These are phyloP conservation scores for Penicillium atrosanguineum DNA, from an alignment of 495 filamentous ascomycete species.

Conservation along the genomic window DNA sequence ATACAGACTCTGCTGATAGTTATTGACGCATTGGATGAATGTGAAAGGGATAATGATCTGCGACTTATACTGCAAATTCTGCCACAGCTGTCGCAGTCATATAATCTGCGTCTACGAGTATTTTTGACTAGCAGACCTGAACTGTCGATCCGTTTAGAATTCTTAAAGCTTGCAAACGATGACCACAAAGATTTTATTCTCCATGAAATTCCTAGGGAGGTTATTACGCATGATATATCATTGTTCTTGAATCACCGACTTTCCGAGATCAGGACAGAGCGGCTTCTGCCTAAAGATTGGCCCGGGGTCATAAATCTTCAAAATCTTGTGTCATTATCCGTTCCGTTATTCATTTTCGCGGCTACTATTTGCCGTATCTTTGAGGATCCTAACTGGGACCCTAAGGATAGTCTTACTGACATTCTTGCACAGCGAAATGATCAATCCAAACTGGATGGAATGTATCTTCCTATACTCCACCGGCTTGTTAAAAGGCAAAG, in stretches of 20 bases:
- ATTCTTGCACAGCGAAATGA: constrained; percentile 14
- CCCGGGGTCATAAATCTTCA: constrained; percentile 24
- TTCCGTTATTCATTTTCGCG: constrained; percentile 32
- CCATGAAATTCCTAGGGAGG: background rate
- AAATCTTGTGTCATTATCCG: constrained; percentile 9
- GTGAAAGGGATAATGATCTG: constrained; percentile 36
- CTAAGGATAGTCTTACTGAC: constrained; percentile 2
- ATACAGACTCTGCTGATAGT: constrained; percentile 26
- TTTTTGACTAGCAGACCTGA: constrained; percentile 46
- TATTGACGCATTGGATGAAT: constrained; percentile 54
- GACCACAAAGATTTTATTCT: constrained; percentile 1
- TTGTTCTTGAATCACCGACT: constrained; percentile 20
- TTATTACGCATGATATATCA: constrained; percentile 25
- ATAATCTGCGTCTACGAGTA: constrained; percentile 4
- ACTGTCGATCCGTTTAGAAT: constrained; percentile 35
- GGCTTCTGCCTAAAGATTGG: constrained; percentile 27
- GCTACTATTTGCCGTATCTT: constrained; percentile 28
- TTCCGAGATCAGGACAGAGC: constrained; percentile 12
- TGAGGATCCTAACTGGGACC: constrained; percentile 13
- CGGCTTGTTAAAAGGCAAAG: constrained; percentile 12
- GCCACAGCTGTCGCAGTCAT: background rate
- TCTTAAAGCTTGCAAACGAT: background rate
- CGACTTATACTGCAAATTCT: constrained; percentile 35
- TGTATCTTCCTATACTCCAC: constrained; percentile 24
- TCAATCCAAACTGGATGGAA: constrained; percentile 16